Evolutionary conservation across 805 yeast species (phyloP), one percentile per base, ranked within the genome.

Genomic region (Kuraishia ogatae): DNA sequence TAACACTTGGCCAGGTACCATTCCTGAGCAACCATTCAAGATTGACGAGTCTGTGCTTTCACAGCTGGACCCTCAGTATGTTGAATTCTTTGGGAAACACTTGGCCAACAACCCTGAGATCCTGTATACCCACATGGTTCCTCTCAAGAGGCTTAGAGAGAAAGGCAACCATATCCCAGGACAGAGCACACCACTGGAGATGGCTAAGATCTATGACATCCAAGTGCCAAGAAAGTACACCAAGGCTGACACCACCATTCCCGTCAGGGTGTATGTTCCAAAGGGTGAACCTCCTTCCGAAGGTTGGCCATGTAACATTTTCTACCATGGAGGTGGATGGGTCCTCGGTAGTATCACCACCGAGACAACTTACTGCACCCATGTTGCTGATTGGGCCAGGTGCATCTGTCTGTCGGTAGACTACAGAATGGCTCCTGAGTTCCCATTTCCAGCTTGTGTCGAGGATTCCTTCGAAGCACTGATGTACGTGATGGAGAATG

Each of bases 271-370:
- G 2, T 75, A 73, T 55, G 66, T 67, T 28, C 78, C 78, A 21
- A 59, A 63, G 19, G 74, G 71, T 7, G 67, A 63, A 20, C 59
- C 64, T 13, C 78, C 78, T 2, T 61, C 50, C 8, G 63, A 56
- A 2, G 77, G 77, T 13, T 72, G 70, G 70, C 78, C 78, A 13
- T 61, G 70, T 21, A 62, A 67, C 43, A 56, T 75, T 28, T 73
- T 71, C 70, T 72, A 60, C 63, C 80, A 75, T 56, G 80, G 79
- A 22, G 79, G 80, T 28, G 79, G 79, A 1, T 75, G 76, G 73
- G 75, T 70, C 1, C 62, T 74, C 19, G 79, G 79, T 1, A 65
- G 65, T 54, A 67, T 75, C 48, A 59, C 54, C 55, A 68, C 78
- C 15, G 78, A 75, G 55, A 71, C 73, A 61, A 67, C 71, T 5